Conservation (phyloP, 768 basidiomycete genomes). For the Gyrodon lividus region DNA sequence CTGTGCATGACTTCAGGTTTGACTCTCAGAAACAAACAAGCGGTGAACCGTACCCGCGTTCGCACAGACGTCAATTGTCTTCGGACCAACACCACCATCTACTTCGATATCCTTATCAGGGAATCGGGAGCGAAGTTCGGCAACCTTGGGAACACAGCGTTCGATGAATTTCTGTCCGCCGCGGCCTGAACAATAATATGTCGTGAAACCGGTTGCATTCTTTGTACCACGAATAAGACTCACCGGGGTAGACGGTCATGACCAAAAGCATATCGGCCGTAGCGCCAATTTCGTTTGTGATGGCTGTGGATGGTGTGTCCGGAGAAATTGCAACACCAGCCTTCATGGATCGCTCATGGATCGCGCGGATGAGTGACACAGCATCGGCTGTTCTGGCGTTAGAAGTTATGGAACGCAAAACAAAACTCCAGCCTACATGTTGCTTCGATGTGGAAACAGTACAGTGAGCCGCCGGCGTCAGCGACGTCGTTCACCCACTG, state of each 20-base stretch:
- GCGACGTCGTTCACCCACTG: slow-evolving; percentile 98
- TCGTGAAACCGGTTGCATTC: not conserved
- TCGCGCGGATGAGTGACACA: slow-evolving; percentile 71
- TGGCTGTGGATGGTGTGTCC: slow-evolving; percentile 83
- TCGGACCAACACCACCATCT: slow-evolving; percentile 95
- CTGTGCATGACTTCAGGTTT: slow-evolving; percentile 38
- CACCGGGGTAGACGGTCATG: slow-evolving; percentile 97
- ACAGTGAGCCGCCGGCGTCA: slow-evolving; percentile 90
- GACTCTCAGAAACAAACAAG: not conserved
- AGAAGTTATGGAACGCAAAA: slow-evolving; percentile 1
- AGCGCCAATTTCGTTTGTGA: slow-evolving; percentile 81
- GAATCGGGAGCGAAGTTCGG: slow-evolving; percentile 86
- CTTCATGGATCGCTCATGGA: slow-evolving; percentile 84
- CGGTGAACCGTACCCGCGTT: slow-evolving; percentile 62
- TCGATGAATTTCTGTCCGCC: slow-evolving; percentile 98
- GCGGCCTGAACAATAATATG: slow-evolving; percentile 48
- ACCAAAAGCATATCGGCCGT: slow-evolving; percentile 94
- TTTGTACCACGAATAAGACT: not conserved
- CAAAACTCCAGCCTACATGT: slow-evolving; percentile 53
- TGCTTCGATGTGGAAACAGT: slow-evolving; percentile 97
- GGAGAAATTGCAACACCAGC: slow-evolving; percentile 97
- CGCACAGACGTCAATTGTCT: slow-evolving; percentile 85
- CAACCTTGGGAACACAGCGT: slow-evolving; percentile 88
- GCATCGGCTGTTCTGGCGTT: slow-evolving; percentile 54
- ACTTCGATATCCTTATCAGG: slow-evolving; percentile 97